Base-by-base conservation (phyloP, 306 rosid species). In the Fragaria nilgerrensis region DNA sequence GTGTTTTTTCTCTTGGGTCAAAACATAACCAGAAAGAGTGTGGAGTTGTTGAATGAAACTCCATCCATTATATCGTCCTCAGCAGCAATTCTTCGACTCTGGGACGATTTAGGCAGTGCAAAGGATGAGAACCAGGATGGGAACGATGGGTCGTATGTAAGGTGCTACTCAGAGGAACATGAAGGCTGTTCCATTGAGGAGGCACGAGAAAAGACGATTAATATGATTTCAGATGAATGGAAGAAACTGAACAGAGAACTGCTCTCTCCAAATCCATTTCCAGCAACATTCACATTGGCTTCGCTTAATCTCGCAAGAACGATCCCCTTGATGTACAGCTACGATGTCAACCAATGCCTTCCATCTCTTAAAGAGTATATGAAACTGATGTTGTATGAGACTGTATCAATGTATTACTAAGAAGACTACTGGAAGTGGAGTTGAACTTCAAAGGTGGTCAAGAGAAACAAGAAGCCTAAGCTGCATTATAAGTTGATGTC, bases 71-170 rank as follows among this genome's bases (percentile, higher is more conserved):
- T 85, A 34, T 77, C 90, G 27, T 92, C 88, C 0, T 10, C 81
- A 1, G 92, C 93, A 15, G 78, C 87, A 19, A 85, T 92, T 72
- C 86, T 90, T 45, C 80, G 32, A 29, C 97, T 90, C 44, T 92
- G 96, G 93, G 96, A 92, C 70, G 97, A 90, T 74, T 78, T 92
- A 47, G 96, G 92, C 80, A 87, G 59, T 79, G 92, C 93, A 11
- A 27, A 82, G 89, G 88, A 90, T 53, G 90, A 90, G 77, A 74
- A 90, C 52, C 90, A 86, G 77, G 63, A 83, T 11, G 90, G 95
- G 0, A 81, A 80, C 6, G 93, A 89, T 50, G 96, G 93, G 12
- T 87, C 93, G 0, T 89, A 53, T 23, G 25, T 69, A 58, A n/a
- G 59, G 39, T 72, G 80, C 52, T 79, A 74, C 66, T 12, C 78